Evolutionary conservation across 768 basidiomycete genomes (phyloP), one percentile per base, ranked within the genome.

Genomic region (Russula brevipes): DNA sequence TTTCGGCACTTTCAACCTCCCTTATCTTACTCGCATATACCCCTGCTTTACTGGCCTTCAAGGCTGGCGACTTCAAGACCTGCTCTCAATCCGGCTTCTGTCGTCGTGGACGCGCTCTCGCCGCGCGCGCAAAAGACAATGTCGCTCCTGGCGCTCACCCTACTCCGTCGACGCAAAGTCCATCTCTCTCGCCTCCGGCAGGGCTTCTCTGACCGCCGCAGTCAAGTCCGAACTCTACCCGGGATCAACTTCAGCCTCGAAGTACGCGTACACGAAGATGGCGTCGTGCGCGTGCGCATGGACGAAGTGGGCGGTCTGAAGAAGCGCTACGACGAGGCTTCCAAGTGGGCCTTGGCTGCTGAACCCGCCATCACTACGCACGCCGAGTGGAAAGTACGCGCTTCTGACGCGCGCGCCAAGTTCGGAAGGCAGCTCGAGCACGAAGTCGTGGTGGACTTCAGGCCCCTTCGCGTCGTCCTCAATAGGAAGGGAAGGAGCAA

Each of bases 31-130:
- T 77, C 17, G 66, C 72, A 33, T 67, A 64, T 41, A 66, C 74
- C 5, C 74, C 75, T 16, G 62, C 72, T 17, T 72, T 79, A 6
- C 68, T 81, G 35, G 84, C 87, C 41, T 84, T 91, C 75, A 91
- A 91, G 77, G 77, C 80, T 19, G 81, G 88, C 63, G 93, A 98
- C 75, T 99, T 95, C 82, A 98, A 97, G 75, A 92, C 85, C 61
- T 98, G 97, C 71, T 80, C 82, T n/a, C 92, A 98, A 74, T 84
- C 93, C 0, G 94, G 91, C 19, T 98, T 99, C 76, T 98, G 97
- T 78, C 84, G 91, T n/a, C 76, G 88, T 50, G 93, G 94, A 56
- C 86, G 96, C 52, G 89, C 88, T 0, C 83, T 99, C 50, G 83
- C 93, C 61, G 78, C 81, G 9, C 85, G 92, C 52, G 89, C 91